These are phyloP conservation scores for Akanthomyces uredinophilus DNA, from an alignment of 2,329 filamentous ascomycete species.

Conservation along the genomic window DNA sequence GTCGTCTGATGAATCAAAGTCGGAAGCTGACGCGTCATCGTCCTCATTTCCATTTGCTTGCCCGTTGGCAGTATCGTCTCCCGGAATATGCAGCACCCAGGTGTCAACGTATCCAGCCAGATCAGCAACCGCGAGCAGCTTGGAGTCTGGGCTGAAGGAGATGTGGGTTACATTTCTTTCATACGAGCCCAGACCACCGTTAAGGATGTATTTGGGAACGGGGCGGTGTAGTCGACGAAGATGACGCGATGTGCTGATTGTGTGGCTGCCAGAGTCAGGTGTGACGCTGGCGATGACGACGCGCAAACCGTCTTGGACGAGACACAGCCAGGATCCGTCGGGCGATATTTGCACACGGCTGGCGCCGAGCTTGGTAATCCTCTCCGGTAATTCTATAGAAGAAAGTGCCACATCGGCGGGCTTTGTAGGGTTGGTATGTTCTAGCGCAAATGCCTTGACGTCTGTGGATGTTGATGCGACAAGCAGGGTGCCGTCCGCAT, in stretches of 20 bases:
- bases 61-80: conserved; percentile 25
- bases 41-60: conserved; percentile 27
- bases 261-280: conserved; percentile 17
- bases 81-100: conserved; percentile 61
- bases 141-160: conserved; percentile 75
- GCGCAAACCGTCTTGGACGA: conserved; percentile 57
- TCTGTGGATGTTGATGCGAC: conserved; percentile 69
- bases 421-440: conserved; percentile 43
- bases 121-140: conserved; percentile 73
- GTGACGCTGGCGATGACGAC: conserved; percentile 42
- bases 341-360: conserved; percentile 65
- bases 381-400: conserved; percentile 60
- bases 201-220: conserved; percentile 48
- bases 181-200: conserved; percentile 69
- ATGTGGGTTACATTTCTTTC: conserved; percentile 68
- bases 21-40: conserved; percentile 33
- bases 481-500: conserved; percentile 64
- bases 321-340: conserved; percentile 63
- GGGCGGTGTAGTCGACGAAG: conserved; percentile 49
- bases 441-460: conserved; percentile 72
- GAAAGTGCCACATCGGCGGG: conserved; percentile 62
- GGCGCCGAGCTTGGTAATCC: conserved; percentile 58
- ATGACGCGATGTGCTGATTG: conserved; percentile 38
- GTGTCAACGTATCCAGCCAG: conserved; percentile 81
- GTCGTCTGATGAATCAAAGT: conserved; percentile 37